Percentiles rank a stretch among this genome's conserved stretches.
These are phyloP conservation scores for Thozetella sp. DNA, from an alignment of 495 filamentous ascomycete species.

Conservation along the genomic window DNA sequence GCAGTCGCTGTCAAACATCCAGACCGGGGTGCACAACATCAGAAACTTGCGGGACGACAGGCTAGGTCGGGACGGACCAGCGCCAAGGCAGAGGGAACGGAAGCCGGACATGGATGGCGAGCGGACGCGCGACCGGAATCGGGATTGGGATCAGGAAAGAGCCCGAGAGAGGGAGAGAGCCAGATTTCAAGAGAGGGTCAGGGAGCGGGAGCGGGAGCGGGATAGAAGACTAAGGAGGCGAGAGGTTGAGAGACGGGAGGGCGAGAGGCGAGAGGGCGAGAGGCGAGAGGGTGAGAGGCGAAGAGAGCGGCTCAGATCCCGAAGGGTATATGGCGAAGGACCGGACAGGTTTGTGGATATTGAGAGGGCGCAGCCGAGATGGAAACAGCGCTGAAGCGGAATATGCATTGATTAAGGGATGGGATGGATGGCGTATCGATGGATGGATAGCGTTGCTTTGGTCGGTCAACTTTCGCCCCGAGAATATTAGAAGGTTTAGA, in stretches of 20 bases:
- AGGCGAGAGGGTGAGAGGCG: neutral
- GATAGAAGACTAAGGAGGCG: constrained; percentile 1
- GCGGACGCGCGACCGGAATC: neutral
- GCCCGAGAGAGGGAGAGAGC: neutral
- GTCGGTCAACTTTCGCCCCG: too few relatives aligned
- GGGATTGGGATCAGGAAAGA: neutral
- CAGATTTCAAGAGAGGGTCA: neutral
- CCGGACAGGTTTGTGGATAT: neutral
- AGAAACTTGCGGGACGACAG: constrained; percentile 22
- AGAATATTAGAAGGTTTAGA: too few relatives aligned
- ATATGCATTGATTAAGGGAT: too few relatives aligned
- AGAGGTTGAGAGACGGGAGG: neutral
- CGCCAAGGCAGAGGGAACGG: neutral
- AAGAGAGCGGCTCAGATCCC: neutral
- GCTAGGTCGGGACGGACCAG: neutral
- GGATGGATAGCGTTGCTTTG: too few relatives aligned
- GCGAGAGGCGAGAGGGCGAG: constrained; percentile 1
- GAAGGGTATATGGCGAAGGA: neutral
- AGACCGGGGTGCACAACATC: constrained; percentile 24
- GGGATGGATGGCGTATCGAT: too few relatives aligned
- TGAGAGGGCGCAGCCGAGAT: constrained; percentile 4
- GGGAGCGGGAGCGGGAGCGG: neutral
- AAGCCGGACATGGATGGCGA: too few relatives aligned
- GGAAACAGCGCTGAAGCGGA: constrained; percentile 1
- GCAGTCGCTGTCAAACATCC: constrained; percentile 12